Base-by-base conservation (phyloP, 768 basidiomycete species). In the Boletus bicolor region DNA sequence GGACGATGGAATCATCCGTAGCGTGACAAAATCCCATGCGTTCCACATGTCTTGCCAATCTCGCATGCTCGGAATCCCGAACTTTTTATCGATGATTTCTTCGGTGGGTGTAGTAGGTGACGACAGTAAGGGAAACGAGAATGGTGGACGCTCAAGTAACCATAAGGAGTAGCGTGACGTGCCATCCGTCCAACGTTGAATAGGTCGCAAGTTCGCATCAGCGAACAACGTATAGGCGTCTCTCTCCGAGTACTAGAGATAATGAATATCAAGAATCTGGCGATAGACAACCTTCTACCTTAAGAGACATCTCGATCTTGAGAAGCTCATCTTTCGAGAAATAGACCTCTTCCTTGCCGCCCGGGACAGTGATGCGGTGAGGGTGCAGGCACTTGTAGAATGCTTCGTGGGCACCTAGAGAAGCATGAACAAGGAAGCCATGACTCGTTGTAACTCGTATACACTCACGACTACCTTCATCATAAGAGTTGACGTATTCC, bases 31-130 rank as follows among this genome's bases (percentile, higher is more conserved):
- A 68, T 98, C 93, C 96, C 95, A 99, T 3, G 82, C 80, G 2
- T 83, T 80, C 95, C 96, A 98, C 50, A 96, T 72, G 38, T 79
- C 76, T 48, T 82, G 72, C 93, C 95, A 99, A 47, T 98, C 93
- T 42, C 77, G 74, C 28, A 87, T 64, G 7, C 79, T 80, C 0
- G 97, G 96, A 19, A 92, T 66, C 28, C 84, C 82, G 61, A 88
- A 89, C 58, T 61, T 72, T 43, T 64, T 35, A 14, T 67, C 63
- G 7, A 64, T 59, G 19, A 54, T 56, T 43, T 58, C 61, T 46
- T 64, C 58, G 24, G 53, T 61, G 6, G 64, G 17, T 30, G 45
- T 55, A 26, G 64, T 56, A 6, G 81, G 78, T 2, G 79, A 72
- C 8, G 73, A 68, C 0, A 89, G 71, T 1, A 84, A 73, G 35